These are phyloP conservation scores for Lipomyces yamadae DNA, from an alignment of 805 yeast genomes.

Conservation along the genomic window DNA sequence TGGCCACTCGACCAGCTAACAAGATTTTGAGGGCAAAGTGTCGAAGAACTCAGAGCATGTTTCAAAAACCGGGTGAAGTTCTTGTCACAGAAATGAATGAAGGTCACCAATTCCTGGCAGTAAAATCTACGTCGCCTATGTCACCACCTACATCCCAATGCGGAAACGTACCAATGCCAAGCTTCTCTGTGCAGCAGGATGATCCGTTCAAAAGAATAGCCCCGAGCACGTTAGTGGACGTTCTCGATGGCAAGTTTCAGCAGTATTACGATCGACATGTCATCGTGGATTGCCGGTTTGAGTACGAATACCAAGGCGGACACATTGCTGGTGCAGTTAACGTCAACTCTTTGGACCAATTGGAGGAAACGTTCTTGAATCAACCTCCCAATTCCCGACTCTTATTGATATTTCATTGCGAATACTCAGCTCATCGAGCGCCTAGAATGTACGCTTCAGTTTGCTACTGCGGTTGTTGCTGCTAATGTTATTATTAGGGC, in stretches of 20 bases:
- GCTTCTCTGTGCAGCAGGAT: slow-evolving; percentile 23
- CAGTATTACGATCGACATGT: slow-evolving; percentile 60
- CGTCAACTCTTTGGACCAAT: slow-evolving; percentile 67
- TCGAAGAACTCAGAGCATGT: slow-evolving; percentile 72
- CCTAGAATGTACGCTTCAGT: slow-evolving; percentile 62
- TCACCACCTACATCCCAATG: slow-evolving; percentile 29
- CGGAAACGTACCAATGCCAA: slow-evolving; percentile 30
- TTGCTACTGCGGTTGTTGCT: neutral
- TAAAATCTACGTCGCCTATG: slow-evolving; percentile 23
- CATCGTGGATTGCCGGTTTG: slow-evolving; percentile 88
- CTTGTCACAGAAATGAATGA: slow-evolving; percentile 47
- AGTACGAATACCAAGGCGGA: slow-evolving; percentile 91
- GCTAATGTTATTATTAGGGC: slow-evolving; percentile 51
- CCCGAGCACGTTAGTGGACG: slow-evolving; percentile 60
- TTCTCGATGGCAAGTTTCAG: slow-evolving; percentile 60
- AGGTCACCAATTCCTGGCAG: slow-evolving; percentile 24
- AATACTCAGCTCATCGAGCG: slow-evolving; percentile 90
- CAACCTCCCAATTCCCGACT: slow-evolving; percentile 46
- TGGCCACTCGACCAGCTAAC: slow-evolving; percentile 23
- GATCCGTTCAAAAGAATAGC: slow-evolving; percentile 75
- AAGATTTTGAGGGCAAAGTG: slow-evolving; percentile 46
- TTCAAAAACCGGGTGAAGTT: slow-evolving; percentile 59
- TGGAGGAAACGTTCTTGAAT: slow-evolving; percentile 61
- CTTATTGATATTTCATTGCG: slow-evolving; percentile 88
- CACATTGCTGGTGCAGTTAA: slow-evolving; percentile 86